Percentiles rank a stretch among this genome's conserved stretches.
These are phyloP conservation scores for Thermothielavioides terrestris DNA, from an alignment of 495 filamentous ascomycete species.

Conservation along the genomic window DNA sequence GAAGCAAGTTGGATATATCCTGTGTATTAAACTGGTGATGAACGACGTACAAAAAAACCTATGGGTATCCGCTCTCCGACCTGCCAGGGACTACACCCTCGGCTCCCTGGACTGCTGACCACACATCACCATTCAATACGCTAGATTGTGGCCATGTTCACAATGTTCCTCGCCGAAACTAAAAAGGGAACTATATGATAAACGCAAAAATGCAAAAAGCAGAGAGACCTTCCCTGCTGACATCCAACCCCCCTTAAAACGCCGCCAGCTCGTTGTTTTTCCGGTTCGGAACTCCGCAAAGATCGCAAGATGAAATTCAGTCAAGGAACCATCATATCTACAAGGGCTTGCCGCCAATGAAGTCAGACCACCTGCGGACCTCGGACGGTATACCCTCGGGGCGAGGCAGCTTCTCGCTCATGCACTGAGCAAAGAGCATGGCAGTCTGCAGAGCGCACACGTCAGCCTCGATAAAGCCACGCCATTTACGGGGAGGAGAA, in stretches of 20 bases:
- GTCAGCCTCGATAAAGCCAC: too few relatives aligned
- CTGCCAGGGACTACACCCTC: too few relatives aligned
- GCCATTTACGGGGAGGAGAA: too few relatives aligned
- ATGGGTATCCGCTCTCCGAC: too few relatives aligned
- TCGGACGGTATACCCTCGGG: slow-evolving; percentile 75
- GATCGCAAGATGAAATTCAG: not conserved
- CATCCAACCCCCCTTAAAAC: not conserved
- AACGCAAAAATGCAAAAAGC: not conserved
- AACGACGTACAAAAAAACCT: too few relatives aligned
- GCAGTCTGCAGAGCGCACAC: slow-evolving; percentile 84
- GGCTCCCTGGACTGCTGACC: too few relatives aligned
- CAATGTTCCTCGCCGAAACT: not conserved
- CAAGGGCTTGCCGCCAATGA: slow-evolving; percentile 83
- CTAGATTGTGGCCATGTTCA: too few relatives aligned
- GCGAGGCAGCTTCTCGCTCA: slow-evolving; percentile 87
- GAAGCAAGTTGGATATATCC: too few relatives aligned
- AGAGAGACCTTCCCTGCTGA: not conserved
- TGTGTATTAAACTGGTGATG: too few relatives aligned
- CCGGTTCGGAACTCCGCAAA: not conserved
- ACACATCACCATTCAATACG: too few relatives aligned
- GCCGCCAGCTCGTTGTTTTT: slow-evolving; percentile 1
- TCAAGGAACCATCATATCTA: slow-evolving; percentile 37
- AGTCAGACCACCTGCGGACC: slow-evolving; percentile 89
- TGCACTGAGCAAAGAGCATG: slow-evolving; percentile 87
- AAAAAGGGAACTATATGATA: not conserved